Percentiles rank a stretch among this genome's conserved stretches.
Evolutionary conservation across 345 rosid species (phyloP).

Genomic region (Dipteronia sinensis): DNA sequence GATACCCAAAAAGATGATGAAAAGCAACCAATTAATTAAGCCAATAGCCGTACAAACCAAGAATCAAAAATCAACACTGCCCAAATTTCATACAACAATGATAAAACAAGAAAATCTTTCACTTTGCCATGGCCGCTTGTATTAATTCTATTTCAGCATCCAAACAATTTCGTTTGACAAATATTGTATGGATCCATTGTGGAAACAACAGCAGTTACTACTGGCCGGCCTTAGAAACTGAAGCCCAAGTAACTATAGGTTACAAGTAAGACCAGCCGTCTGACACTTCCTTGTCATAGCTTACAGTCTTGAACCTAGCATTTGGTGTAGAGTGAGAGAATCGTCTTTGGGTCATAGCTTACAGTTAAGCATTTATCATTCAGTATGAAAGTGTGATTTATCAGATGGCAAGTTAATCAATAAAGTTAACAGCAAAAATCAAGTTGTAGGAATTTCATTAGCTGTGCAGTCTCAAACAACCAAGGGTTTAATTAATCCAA

Average conservation of each 20-base stretch:
- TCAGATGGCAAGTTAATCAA: too few relatives aligned
- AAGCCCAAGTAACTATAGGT: neutral
- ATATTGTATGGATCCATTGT: neutral
- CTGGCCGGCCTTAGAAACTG: neutral
- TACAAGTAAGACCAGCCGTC: neutral
- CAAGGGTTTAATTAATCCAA: neutral
- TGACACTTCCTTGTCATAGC: neutral
- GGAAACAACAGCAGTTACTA: conserved; percentile 3
- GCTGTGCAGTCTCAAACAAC: neutral
- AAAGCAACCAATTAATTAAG: too few relatives aligned
- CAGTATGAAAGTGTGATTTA: neutral
- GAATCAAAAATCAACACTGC: neutral
- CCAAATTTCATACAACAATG: neutral
- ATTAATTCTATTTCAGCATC: neutral
- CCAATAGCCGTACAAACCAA: neutral
- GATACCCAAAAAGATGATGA: neutral
- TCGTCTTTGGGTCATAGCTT: neutral
- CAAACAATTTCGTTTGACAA: neutral
- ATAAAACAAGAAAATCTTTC: neutral
- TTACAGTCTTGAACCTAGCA: neutral
- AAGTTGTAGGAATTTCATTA: neutral
- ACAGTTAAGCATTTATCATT: neutral
- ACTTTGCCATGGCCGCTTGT: neutral
- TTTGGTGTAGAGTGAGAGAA: neutral
- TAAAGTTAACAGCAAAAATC: neutral